These are phyloP conservation scores for Ceratonia siliqua DNA, from an alignment of 306 rosid genomes.

Conservation along the genomic window DNA sequence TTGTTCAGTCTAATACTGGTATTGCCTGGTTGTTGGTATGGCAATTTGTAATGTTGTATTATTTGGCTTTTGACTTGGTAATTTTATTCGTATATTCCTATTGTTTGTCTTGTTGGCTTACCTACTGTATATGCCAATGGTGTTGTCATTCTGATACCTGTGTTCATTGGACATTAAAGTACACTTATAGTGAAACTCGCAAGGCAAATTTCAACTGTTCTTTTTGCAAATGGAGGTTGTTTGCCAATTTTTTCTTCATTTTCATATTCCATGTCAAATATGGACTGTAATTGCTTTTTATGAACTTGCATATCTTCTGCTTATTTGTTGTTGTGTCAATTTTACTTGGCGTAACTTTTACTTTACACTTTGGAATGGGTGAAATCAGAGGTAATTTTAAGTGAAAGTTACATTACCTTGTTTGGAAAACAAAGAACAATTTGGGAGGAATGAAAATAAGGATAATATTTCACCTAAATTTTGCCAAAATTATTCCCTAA, in stretches of 20 bases:
- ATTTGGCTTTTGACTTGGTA: background rate
- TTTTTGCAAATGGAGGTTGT: background rate
- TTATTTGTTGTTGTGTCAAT: background rate
- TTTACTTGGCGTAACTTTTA: background rate
- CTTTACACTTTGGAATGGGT: background rate
- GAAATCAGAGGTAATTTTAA: background rate
- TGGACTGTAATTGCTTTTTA: background rate
- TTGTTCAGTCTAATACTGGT: background rate
- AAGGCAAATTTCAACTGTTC: background rate
- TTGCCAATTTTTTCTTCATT: background rate
- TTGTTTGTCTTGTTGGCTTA: background rate
- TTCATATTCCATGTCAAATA: background rate
- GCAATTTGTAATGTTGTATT: slow-evolving; percentile 1
- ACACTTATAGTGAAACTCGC: background rate
- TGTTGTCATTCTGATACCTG: background rate
- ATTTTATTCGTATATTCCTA: background rate
- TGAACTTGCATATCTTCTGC: background rate
- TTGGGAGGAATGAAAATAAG: no score
- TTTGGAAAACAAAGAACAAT: background rate
- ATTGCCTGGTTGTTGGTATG: background rate
- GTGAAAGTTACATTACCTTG: background rate
- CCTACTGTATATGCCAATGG: background rate
- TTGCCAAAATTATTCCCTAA: background rate
- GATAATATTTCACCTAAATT: background rate
- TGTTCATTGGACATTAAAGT: background rate